Evolutionary conservation across 2,329 filamentous ascomycete species (phyloP), one percentile per base, ranked within the genome.

Genomic region (Fusarium gaditjirri): DNA sequence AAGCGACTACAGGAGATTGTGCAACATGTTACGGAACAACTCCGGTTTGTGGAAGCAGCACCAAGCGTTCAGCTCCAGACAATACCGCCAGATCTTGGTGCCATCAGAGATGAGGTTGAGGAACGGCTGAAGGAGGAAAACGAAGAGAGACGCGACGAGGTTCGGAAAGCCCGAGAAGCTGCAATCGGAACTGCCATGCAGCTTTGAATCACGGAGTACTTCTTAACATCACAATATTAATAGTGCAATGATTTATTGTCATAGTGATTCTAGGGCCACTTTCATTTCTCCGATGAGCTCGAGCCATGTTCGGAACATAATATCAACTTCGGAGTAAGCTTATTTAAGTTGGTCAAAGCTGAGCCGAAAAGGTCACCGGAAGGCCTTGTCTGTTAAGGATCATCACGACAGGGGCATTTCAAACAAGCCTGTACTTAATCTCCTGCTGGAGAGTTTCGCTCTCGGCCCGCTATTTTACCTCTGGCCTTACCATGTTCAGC

Each of bases 31-130:
- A 89, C 90, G 46, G 94, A 97, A 80, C 95, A 98, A 82, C 82
- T 99, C 72, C 88, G 93, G 31, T 98, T 97, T 79, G 90, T 98
- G 57, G 87, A 93, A 77, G 89, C 91, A 41, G 94, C 94, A 12
- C 96, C 96, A 2, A 97, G 94, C 76, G 94, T 97, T 33, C 94
- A 97, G 80, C 92, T 94, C 82, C 89, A 90, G 74, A 88, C 90
- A 47, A 93, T 98, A 58, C 94, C 94, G 14, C 92, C 93, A 1
- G 93, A 95, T 77, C 86, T 96, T 11, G 86, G 88, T 23, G 89
- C 86, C 44, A 86, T 93, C 16, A 85, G 92, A 71, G 89, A 92
- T 63, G 89, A 93, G 60, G 89, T 93, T 2, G 93, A 95, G 77
- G 86, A 89, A 59, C 84, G 87, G 71, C 80, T 94, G 53, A 89